A percentile compares a stretch with the other conserved stretches of the same genome.
Evolutionary conservation across 441 rosid species (phyloP).

Genomic region (Capsella rubella): DNA sequence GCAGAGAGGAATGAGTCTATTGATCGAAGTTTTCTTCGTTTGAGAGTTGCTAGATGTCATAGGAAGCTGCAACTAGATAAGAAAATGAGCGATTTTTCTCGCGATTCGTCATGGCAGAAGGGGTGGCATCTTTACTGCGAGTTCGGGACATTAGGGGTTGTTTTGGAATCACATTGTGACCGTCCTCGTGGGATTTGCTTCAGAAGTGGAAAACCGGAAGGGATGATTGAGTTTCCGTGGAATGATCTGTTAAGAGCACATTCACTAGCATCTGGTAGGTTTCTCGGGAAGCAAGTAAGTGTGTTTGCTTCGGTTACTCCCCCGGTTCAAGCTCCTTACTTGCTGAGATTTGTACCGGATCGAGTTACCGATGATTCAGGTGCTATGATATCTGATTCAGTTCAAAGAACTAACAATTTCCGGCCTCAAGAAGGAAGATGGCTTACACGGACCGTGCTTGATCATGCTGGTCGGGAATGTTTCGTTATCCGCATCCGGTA

Average conservation of each 20-base stretch:
- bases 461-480: conserved; percentile 87
- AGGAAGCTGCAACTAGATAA: conserved; percentile 69
- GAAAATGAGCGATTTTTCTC: conserved; percentile 48
- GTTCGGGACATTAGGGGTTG: conserved; percentile 75
- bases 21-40: conserved; percentile 53
- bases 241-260: conserved; percentile 77
- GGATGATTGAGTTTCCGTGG: conserved; percentile 60
- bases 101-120: conserved; percentile 63
- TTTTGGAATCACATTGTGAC: conserved; percentile 61
- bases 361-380: conserved; percentile 91
- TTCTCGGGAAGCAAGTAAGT: conserved; percentile 52
- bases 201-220: conserved; percentile 52
- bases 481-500: conserved; percentile 82
- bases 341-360: conserved; percentile 90
- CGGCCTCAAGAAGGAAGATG: conserved; percentile 92
- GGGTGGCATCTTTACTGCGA: conserved; percentile 79
- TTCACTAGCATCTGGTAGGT: conserved; percentile 58
- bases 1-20: conserved; percentile 45
- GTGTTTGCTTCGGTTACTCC: conserved; percentile 77
- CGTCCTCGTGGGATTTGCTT: conserved; percentile 53
- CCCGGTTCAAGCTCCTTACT: conserved; percentile 83
- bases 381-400: conserved; percentile 86
- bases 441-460: conserved; percentile 92
- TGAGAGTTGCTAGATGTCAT: conserved; percentile 69
- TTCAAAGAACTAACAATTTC: conserved; percentile 67